Evolutionary conservation across 495 filamentous ascomycete species (phyloP), one percentile per base, ranked within the genome.

Genomic region (Penicillium robsamsonii): DNA sequence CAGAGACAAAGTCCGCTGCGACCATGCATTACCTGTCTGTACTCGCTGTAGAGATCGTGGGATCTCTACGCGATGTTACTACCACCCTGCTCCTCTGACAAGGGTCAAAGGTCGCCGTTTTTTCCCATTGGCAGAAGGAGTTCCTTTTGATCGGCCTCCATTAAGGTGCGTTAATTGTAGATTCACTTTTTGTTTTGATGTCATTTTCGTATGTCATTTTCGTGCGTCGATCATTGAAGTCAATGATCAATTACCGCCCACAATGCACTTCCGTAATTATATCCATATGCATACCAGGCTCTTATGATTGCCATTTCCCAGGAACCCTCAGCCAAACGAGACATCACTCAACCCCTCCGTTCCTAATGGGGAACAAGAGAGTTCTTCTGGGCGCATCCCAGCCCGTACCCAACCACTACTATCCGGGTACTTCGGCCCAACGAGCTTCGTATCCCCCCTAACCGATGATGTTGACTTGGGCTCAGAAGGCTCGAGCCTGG

Each of bases 1-100:
- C 1, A 75, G 72, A 53, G 66, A 70, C 44, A 79, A 81, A 62
- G 63, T 80, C 31, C 69, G 73, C 22, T 80, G 76, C 44, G 75
- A 80, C 46, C 77, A 79, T 59, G 49, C 53, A 5, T n/a, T 67
- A 12, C 76, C 62, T 37, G 60, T 52, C 15, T 74, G 66, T 51
- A 63, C 59, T 46, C 68, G 56, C 51, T 75, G 64, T 57, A 44
- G 55, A 24, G 48, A 61, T 12, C 66, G 73, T 15, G 67, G 65
- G 5, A 61, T 68, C 2, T 46, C 62, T 1, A 31, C 35, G 0
- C 56, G 55, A 12, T 75, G 73, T 45, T 69, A 70, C 42, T 73
- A 75, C 30, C 74, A 78, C 56, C 73, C 74, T 27, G 70, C 71
- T 10, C 75, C 74, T 3, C 48, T 76, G 60, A 75, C 74, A 0